A percentile compares a stretch with the other conserved stretches of the same genome.
phyloP scores from a whole-genome alignment of 257 asterid species.

The Haberlea rhodopensis region DNA sequence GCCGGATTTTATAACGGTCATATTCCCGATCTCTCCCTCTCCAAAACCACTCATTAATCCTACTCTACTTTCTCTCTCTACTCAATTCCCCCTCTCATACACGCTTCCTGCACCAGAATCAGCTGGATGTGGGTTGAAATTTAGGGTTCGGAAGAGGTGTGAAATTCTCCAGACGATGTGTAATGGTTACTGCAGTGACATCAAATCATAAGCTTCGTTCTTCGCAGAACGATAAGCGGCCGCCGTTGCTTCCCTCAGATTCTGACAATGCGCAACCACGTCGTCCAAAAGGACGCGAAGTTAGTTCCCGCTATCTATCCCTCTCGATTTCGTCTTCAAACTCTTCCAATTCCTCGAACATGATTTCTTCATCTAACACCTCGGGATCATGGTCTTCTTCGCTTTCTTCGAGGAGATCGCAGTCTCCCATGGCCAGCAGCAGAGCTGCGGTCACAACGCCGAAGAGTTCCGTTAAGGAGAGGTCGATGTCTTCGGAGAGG shows the following conservation, averaged over 20 bases:
- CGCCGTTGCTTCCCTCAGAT: conserved; percentile 64
- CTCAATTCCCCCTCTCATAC: conserved; percentile 10
- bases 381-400: conserved; percentile 39
- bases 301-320: conserved; percentile 61
- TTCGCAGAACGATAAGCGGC: conserved; percentile 46
- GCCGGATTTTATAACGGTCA: conserved; percentile 44
- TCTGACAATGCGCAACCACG: conserved; percentile 54
- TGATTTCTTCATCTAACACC: conserved; percentile 57
- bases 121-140: conserved; percentile 19
- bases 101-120: conserved; percentile 25
- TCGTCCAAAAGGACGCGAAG: conserved; percentile 55
- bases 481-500: conserved; percentile 54
- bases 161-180: conserved; percentile 36
- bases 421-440: conserved; percentile 49
- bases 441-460: conserved; percentile 38
- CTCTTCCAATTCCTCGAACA: conserved; percentile 48
- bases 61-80: conserved; percentile 27
- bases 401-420: conserved; percentile 40
- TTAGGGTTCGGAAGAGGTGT: conserved; percentile 26
- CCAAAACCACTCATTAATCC: conserved; percentile 30
- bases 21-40: conserved; percentile 28
- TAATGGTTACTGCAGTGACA: conserved; percentile 68
- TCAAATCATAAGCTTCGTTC: conserved; percentile 56
- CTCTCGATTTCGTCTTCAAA: conserved; percentile 56
- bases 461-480: conserved; percentile 22